Evolutionary conservation across 768 basidiomycete species (phyloP), one percentile per base, ranked within the genome.

Genomic region (Neoboletus brunneissimus): DNA sequence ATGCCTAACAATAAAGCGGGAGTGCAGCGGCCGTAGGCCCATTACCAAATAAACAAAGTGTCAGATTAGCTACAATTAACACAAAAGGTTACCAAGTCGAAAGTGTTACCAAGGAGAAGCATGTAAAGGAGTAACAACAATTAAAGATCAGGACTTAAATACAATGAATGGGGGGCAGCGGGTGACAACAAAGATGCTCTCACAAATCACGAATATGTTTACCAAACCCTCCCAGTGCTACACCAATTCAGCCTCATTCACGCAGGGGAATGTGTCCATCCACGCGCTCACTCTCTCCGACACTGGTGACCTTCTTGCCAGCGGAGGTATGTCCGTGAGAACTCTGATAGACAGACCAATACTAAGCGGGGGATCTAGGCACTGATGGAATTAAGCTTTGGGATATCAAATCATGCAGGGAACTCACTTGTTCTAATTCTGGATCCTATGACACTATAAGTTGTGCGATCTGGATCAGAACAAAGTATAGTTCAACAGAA

Each of bases 401-500:
- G 58, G 27, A 57, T 45, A 43, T 53, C 32, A 43, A 4, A 32
- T 43, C 55, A 2, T 22, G 3, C n/a, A 52, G 37, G 35, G 47
- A 53, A 40, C 34, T 58, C 20, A 6, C 54, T 25, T 56, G 37
- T 31, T 49, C 48, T 2, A 50, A 40, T 13, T 22, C 23, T 4
- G 43, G 34, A 12, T 47, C 38, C 9, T 31, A 27, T 2, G n/a
- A 44, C 1, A 13, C 52, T 31, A 45, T 46, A 4, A 53, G 46
- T 3, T 57, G 51, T 8, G 31, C 42, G 2, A 53, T 42, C 11
- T 63, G 59, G 61, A 48, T 51, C 9, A 57, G 22, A 4, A 57
- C 47, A 0, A 57, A 29, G 34, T 34, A 62, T 20, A 16, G 20
- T 15, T 18, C 20, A 5, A 23, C 25, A 0, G 52, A 62, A 31